Base-by-base conservation (phyloP, 108 stramenopile genomes). In the Cyclotella kingstonii region DNA sequence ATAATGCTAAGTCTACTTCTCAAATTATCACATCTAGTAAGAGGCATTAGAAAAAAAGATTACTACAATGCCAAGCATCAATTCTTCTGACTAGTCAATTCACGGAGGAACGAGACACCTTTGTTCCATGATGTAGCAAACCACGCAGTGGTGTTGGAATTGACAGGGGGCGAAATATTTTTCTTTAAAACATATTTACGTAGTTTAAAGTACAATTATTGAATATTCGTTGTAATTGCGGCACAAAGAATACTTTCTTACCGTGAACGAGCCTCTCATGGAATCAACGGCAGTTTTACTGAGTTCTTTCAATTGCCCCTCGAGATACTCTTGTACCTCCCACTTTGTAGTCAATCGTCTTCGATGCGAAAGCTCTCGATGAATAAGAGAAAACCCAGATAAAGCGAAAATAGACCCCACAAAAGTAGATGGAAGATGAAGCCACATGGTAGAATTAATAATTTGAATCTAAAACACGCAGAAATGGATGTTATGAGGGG, bases 281-380 rank as follows among this genome's bases (percentile, higher is more conserved):
- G 72, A 26, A 41, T 50, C 55, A 12, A 28, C 41, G 1, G 45
- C 49, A 27, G 44, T 28, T 35, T 73, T 61, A 33, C 66, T 60
- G 43, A 66, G 61, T 36, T 51, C 60, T 42, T 53, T 73, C 77
- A 54, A 76, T 54, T 79, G 67, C 23, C 57, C 50, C 46, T 79
- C 74, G 0, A 49, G 74, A 28, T 66, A 68, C 25, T 79, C 78
- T 35, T 77, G 78, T 5, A 87, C 31, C 25, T 62, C 60, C 86
- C 86, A 87, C 66, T 78, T 80, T 8, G 60, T 66, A 26, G 86
- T 79, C 49, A 87, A 28, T 23, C 79, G 45, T 55, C 62, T 43
- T 47, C 86, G 60, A 42, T 84, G 77, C 18, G 86, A 84, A 35
- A 87, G 43, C 56, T 87, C 80, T 22, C 81, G 65, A 47, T 87